Percentiles rank a stretch among this genome's conserved stretches.
Conservation (phyloP, 2,329 filamentous ascomycete species). For the Magnaporthiopsis rhizophila region DNA sequence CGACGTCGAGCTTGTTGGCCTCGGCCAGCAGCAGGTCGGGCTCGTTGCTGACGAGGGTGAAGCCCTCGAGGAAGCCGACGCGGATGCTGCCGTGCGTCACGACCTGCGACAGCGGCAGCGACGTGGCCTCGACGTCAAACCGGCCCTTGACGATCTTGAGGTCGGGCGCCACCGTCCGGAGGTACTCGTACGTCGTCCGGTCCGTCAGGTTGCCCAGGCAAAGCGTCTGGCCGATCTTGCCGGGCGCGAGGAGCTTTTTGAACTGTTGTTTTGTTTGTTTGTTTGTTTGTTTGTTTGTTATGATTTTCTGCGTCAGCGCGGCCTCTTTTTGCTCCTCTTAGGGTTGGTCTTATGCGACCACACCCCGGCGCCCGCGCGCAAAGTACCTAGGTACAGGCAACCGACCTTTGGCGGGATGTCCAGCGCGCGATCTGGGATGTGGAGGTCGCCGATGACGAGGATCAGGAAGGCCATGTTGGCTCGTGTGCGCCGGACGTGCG, state of each 20-base stretch:
- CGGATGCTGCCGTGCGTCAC: slow-evolving; percentile 58
- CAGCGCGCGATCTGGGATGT: slow-evolving; percentile 86
- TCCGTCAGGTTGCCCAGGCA: slow-evolving; percentile 77
- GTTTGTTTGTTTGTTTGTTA: neutral
- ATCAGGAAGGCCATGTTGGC: slow-evolving; percentile 71
- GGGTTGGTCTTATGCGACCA: neutral
- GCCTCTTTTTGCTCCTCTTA: neutral
- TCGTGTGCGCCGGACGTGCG: neutral
- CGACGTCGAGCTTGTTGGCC: slow-evolving; percentile 60
- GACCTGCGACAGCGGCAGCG: slow-evolving; percentile 56
- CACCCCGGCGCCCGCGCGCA: neutral
- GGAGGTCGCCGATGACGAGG: slow-evolving; percentile 84
- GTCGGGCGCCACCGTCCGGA: slow-evolving; percentile 65
- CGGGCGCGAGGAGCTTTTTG: slow-evolving; percentile 75
- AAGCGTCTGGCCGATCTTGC: slow-evolving; percentile 75
- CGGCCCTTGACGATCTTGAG: slow-evolving; percentile 63
- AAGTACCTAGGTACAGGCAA: neutral
- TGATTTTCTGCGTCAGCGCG: neutral
- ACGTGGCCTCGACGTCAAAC: slow-evolving; percentile 59
- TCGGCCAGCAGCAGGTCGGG: slow-evolving; percentile 60
- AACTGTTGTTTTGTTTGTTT: slow-evolving; percentile 44
- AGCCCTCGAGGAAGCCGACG: slow-evolving; percentile 60
- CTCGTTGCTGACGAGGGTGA: slow-evolving; percentile 59
- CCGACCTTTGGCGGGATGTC: slow-evolving; percentile 83
- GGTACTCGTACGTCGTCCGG: slow-evolving; percentile 72